Conservation (phyloP, 768 basidiomycete species). For the Kwoniella newhampshirensis region DNA sequence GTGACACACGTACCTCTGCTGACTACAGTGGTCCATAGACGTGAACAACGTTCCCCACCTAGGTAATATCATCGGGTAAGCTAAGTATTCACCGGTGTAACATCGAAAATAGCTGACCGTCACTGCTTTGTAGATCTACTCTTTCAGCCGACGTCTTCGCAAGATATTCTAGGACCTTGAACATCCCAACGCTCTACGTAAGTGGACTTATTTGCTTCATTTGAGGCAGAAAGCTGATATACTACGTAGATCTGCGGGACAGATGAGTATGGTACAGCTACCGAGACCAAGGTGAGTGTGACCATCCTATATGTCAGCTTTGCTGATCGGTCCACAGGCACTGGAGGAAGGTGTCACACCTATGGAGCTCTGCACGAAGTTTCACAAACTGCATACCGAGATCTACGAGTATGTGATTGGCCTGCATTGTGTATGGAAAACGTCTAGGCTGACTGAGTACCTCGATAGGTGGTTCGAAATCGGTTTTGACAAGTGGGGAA, state of each 20-base stretch:
- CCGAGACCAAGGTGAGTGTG: slow-evolving; percentile 81
- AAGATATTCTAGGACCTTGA: slow-evolving; percentile 74
- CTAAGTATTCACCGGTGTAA: background rate
- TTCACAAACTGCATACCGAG: slow-evolving; percentile 79
- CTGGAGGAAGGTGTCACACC: slow-evolving; percentile 54
- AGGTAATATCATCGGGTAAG: slow-evolving; percentile 59
- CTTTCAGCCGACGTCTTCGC: slow-evolving; percentile 97
- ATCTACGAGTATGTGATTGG: slow-evolving; percentile 68
- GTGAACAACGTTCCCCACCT: slow-evolving; percentile 93
- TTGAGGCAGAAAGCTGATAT: background rate
- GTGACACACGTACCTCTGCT: background rate
- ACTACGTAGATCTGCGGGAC: slow-evolving; percentile 74
- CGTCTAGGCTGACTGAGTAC: slow-evolving; percentile 19
- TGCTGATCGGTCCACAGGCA: slow-evolving; percentile 22
- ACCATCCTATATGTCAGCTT: background rate
- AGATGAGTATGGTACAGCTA: slow-evolving; percentile 99
- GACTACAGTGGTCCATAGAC: slow-evolving; percentile 27
- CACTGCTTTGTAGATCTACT: slow-evolving; percentile 80
- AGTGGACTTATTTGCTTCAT: background rate
- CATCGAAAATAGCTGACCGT: slow-evolving; percentile 58
- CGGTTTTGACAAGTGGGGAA: slow-evolving; percentile 92
- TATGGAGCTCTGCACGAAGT: slow-evolving; percentile 75
- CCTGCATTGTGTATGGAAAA: no score
- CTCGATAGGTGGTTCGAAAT: slow-evolving; percentile 83
- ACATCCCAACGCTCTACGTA: slow-evolving; percentile 79